These are phyloP conservation scores for Spathaspora sp. DNA, from an alignment of 1,139 yeast genomes.

Conservation along the genomic window DNA sequence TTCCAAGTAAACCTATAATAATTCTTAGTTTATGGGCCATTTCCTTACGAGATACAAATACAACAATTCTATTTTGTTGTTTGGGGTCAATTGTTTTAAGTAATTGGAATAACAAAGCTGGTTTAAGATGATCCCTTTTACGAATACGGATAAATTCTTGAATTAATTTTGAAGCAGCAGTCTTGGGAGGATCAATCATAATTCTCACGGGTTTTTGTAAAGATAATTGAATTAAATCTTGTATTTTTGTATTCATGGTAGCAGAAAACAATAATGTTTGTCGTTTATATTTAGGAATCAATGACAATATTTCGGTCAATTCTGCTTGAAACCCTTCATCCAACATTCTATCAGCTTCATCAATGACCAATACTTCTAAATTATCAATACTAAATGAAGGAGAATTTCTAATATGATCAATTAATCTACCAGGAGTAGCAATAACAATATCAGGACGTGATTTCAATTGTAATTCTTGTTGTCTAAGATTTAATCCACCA, in stretches of 20 bases:
- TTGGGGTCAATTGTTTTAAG: slow-evolving; percentile 63
- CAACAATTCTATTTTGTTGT: slow-evolving; percentile 72
- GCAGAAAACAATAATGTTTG: slow-evolving; percentile 95
- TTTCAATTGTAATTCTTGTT: slow-evolving; percentile 91
- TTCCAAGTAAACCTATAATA: slow-evolving; percentile 80
- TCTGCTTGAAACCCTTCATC: slow-evolving; percentile 98
- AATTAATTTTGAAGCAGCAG: slow-evolving; percentile 80
- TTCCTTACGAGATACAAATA: slow-evolving; percentile 89
- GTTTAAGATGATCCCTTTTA: slow-evolving; percentile 80
- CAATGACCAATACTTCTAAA: slow-evolving; percentile 89
- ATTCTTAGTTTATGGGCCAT: slow-evolving; percentile 85
- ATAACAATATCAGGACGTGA: slow-evolving; percentile 92
- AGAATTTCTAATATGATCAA: slow-evolving; percentile 94
- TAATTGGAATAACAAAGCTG: slow-evolving; percentile 75
- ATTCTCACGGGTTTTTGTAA: slow-evolving; percentile 87
- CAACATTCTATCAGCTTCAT: slow-evolving; percentile 98
- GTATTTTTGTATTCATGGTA: slow-evolving; percentile 93
- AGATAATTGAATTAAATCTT: slow-evolving; percentile 82
- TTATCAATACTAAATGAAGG: slow-evolving; percentile 89
- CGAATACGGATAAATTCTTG: slow-evolving; percentile 95
- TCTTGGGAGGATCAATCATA: slow-evolving; percentile 95
- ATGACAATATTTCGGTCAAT: slow-evolving; percentile 80
- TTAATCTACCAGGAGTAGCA: slow-evolving; percentile 97
- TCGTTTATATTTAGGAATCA: slow-evolving; percentile 81
- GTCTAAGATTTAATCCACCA: slow-evolving; percentile 94